Evolutionary conservation across 768 basidiomycete genomes (phyloP).

Genomic region (Boletus rufocinnamomeus): DNA sequence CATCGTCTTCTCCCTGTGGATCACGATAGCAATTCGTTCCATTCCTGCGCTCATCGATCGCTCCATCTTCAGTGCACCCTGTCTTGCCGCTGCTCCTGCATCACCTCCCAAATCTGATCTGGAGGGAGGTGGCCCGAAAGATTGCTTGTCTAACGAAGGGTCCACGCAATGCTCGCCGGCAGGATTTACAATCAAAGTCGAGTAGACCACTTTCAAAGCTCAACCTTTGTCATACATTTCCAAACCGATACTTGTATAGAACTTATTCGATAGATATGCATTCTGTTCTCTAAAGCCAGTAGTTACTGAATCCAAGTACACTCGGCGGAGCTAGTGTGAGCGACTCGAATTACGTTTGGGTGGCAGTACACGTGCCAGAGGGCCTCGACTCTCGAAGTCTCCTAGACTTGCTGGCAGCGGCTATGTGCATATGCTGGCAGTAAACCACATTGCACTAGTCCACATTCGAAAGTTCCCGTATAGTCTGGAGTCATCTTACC

Average conservation of each 20-base stretch:
- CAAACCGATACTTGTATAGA: not conserved
- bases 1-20: constrained; percentile 46
- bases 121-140: constrained; percentile 7
- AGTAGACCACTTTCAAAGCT: constrained; percentile 1
- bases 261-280: not conserved
- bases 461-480: constrained; percentile 4
- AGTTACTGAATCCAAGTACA: not conserved
- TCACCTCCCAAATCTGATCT: constrained; percentile 1
- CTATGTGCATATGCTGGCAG: constrained; percentile 16
- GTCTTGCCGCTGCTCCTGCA: constrained; percentile 30
- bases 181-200: not conserved
- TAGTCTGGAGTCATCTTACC: constrained; percentile 1
- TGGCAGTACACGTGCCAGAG: constrained; percentile 26
- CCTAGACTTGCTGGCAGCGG: constrained; percentile 8
- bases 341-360: constrained; percentile 10
- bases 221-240: not conserved
- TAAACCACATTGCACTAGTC: constrained; percentile 18
- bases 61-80: constrained; percentile 50
- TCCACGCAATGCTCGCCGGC: not conserved
- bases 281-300: not conserved
- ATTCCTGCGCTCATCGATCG: constrained; percentile 48
- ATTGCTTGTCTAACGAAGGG: not conserved
- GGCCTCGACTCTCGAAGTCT: not conserved
- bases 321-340: not conserved
- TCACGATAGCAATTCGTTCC: constrained; percentile 41